Base-by-base conservation (phyloP, 2,329 filamentous ascomycete genomes). In the Calonectria pseudoreteaudii region DNA sequence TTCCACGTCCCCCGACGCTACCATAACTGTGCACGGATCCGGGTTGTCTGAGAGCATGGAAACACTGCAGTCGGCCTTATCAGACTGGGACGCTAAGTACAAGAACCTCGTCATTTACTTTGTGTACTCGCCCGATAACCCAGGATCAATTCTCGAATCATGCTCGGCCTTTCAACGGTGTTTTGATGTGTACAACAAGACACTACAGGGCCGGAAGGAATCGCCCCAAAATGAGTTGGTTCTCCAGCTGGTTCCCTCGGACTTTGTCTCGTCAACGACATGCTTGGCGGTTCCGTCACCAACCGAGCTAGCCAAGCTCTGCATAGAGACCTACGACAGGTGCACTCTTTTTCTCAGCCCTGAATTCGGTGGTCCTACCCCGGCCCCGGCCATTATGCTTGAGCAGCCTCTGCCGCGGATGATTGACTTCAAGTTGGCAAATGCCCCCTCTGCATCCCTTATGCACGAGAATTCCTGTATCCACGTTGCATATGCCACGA, bases 401-500 rank as follows among this genome's bases (percentile, higher is more conserved):
- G 94, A 95, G 80, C 91, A 93, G 76, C 87, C 91, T 0, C 86
- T 94, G 5, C 94, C 94, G 14, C 91, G 93, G 31, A 89, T 88
- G 34, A 93, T 97, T 67, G 93, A 94, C 65, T 97, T 97, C 84
- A 94, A 94, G 81, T 85, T 96, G 2, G 89, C 87, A 1, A 84
- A 90, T 0, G 91, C 90, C 18, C 93, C 94, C 2, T 94, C 94
- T 0, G 90, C 91, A 23, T 94, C 95, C 23, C 86, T 96, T 8
- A 87, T 97, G 68, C 91, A 93, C 70, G 94, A 97, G 81, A 95
- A 95, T 76, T 94, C 92, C 0, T 93, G 93, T 80, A 91, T 98
- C 36, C 95, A 98, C 82, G 86, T 97, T 56, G 94, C 93, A 1
- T 97, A 97, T 80, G 91, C 93, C 2, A 89, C 92, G 70, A 96